Evolutionary conservation across 805 yeast genomes (phyloP), one percentile per base, ranked within the genome.

Genomic region (Candida quercuum): DNA sequence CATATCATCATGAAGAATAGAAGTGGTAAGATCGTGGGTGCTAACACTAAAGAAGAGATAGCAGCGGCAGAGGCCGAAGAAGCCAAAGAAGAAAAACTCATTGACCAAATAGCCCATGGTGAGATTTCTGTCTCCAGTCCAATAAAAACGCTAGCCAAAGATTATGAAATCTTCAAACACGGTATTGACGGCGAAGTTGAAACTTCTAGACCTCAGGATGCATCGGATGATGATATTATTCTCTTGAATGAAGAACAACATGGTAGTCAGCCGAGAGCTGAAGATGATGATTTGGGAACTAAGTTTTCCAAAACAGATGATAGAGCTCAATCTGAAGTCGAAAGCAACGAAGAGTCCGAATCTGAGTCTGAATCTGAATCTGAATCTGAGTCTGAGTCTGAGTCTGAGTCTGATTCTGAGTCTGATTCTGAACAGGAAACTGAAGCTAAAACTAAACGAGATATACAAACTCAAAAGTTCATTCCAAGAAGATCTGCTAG

Each of bases 21-120:
- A 36, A 59, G 62, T 34, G 63, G 63, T 3, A 46, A 43, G 4
- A 42, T 49, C 12, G 34, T 59, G 34, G 62, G 60, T 26, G 62
- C 59, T 4, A 48, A 43, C 18, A 47, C 57, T 1, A 49, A 44
- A 5, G 46, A 43, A 5, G 57, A 55, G 17, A 38, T 54, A 8
- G 37, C 35, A 18, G 36, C 35, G 7, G 63, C 57, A 5, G 42
- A 48, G n/a, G 38, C 36, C 8, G 45, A 38, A 12, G 52, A 46
- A 10, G 42, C 36, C 2, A 32, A 41, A 17, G 56, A 55, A 27
- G 46, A 48, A n/a, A 28, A 33, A n/a, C 14, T 42, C n/a, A 41
- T 57, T 18, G 39, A 40, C 12, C 31, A 35, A 9, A 46, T 52
- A 25, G 54, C 54, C 1, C 42, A 49, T 16, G 56, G 54, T 15